These are phyloP conservation scores for Prosopis cineraria DNA, from an alignment of 306 rosid species.

Conservation along the genomic window DNA sequence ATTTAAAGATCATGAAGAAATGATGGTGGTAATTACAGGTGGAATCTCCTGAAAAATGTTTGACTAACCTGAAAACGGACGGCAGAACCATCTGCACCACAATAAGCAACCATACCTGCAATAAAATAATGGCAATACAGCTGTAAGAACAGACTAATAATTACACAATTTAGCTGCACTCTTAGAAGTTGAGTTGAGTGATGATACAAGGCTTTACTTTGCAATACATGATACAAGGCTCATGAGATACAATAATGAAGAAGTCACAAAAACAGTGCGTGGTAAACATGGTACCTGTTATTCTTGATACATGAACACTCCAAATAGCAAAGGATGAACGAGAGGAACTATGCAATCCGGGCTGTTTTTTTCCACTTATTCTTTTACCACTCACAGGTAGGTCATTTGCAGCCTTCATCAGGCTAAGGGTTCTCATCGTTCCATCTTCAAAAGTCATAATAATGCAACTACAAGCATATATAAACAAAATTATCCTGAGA, in stretches of 20 bases:
- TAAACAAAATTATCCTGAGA: conserved; percentile 25
- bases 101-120: conserved; percentile 90
- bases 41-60: conserved; percentile 28
- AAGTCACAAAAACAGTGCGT: conserved; percentile 16
- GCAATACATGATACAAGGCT: neutral
- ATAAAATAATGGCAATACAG: conserved; percentile 30
- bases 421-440: conserved; percentile 75
- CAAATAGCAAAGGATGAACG: conserved; percentile 77
- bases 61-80: conserved; percentile 74
- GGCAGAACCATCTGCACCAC: conserved; percentile 79
- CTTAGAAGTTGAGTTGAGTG: conserved; percentile 6
- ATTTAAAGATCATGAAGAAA: conserved; percentile 5
- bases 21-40: conserved; percentile 14
- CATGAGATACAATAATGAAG: neutral
- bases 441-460: conserved; percentile 91
- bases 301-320: conserved; percentile 80
- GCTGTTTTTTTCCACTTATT: conserved; percentile 64
- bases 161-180: neutral
- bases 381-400: conserved; percentile 71
- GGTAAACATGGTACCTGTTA: conserved; percentile 60
- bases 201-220: neutral
- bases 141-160: conserved; percentile 4
- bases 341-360: conserved; percentile 57
- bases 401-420: conserved; percentile 76
- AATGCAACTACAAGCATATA: conserved; percentile 64